A percentile compares a stretch with the other conserved stretches of the same genome.
Evolutionary conservation across 225 moss, liverwort and hornwort species (phyloP).

Genomic region (Pseudoscleropodium purum): DNA sequence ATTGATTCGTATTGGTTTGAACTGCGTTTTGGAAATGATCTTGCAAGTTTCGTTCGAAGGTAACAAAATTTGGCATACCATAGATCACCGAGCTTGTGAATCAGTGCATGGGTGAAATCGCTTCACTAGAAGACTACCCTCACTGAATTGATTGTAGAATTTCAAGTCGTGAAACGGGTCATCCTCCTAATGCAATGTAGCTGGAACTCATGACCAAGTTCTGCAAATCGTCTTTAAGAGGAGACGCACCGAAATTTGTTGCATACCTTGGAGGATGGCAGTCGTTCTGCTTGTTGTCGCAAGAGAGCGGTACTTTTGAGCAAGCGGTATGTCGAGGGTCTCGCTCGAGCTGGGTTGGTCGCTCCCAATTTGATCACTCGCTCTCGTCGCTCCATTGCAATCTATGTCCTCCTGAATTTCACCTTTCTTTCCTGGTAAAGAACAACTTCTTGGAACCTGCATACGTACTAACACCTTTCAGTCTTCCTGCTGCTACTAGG

Average conservation of each 20-base stretch:
- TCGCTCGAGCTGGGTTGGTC: neutral
- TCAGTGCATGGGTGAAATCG: neutral
- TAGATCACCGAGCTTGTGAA: neutral
- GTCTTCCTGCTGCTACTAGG: neutral
- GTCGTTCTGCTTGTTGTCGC: neutral
- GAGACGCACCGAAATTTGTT: neutral
- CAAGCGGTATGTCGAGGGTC: neutral
- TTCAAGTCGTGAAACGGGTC: neutral
- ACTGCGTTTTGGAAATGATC: neutral
- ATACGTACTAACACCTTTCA: neutral
- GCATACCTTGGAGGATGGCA: slow-evolving; percentile 30
- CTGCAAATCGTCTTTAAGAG: neutral
- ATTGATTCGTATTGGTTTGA: neutral
- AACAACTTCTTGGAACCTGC: neutral
- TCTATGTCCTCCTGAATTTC: neutral
- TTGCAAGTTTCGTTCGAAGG: neutral
- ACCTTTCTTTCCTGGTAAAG: neutral
- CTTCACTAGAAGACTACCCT: neutral
- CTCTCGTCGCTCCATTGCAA: neutral
- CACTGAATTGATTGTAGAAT: neutral
- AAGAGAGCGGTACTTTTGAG: neutral
- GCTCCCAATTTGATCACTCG: neutral
- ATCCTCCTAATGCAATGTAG: neutral
- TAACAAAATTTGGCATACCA: neutral
- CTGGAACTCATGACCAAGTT: neutral